Base-by-base conservation (phyloP, 495 filamentous ascomycete species). In the Delitschia confertaspora region DNA sequence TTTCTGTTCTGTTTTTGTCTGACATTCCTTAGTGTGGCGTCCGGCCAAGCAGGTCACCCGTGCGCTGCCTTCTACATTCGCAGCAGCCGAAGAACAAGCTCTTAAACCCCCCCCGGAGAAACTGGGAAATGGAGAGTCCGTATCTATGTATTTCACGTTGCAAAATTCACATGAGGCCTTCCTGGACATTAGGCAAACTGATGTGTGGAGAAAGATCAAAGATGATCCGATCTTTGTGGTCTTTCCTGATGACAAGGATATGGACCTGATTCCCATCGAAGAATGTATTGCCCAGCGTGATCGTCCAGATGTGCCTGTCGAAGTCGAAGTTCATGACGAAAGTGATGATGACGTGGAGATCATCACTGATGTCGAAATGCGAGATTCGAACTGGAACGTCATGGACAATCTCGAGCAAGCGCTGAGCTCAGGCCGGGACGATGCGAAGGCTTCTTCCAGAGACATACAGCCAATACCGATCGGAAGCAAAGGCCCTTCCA, bases 101-200 rank as follows among this genome's bases (percentile, higher is more conserved):
- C 24, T 57, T 33, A 53, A 56, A 11, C 49, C 51, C 14, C 48
- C 49, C 6, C 36, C 45, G 10, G 38, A 47, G 14, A 47, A 46
- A 13, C 21, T 57, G 1, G 42, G 33, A 6, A 61, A 64, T 27
- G 61, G 54, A 13, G 53, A 59, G 25, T 60, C 56, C n/a, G 56
- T 63, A 9, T 64, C 61, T 3, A 59, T 56, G 4, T 64, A 64
- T 42, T 64, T 63, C 40, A 61, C 53, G n/a, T 11, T 42, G 0
- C 46, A 46, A 9, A 61, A 60, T 21, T 36, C 45, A 1, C 40
- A 61, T 13, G 60, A 64, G 34, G 47, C 47, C 2, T 52, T 56
- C 34, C 38, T 61, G 13, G 57, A 60, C 33, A 46, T 66, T 2
- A 37, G 58, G 29, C 56, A 66, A 49, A 64, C 60, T 4, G 52